Percentiles rank a stretch among this genome's conserved stretches.
These are phyloP conservation scores for Albophoma yamanashiensis DNA, from an alignment of 2,329 filamentous ascomycete species.

Conservation along the genomic window DNA sequence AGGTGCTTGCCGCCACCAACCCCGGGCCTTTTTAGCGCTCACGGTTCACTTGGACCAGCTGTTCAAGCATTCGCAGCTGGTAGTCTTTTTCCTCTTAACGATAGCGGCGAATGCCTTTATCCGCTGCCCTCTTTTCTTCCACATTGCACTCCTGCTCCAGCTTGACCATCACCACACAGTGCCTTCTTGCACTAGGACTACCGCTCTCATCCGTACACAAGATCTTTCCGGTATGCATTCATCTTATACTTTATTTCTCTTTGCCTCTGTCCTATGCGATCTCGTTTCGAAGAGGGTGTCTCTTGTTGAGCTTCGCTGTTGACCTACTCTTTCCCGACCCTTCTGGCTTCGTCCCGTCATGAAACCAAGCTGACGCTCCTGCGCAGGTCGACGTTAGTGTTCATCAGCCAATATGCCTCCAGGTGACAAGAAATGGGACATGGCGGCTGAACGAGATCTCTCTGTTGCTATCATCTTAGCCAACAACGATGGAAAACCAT, in stretches of 20 bases:
- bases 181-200: not conserved
- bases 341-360: no score
- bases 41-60: not conserved
- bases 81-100: not conserved
- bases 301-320: not conserved
- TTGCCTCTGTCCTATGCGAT: not conserved
- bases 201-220: not conserved
- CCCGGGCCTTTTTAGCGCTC: not conserved
- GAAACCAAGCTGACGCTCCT: not conserved
- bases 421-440: constrained; percentile 25
- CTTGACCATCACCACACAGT: not conserved
- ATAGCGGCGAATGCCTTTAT: not conserved
- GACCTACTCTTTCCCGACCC: not conserved
- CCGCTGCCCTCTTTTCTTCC: not conserved
- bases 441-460: constrained; percentile 25
- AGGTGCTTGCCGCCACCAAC: not conserved
- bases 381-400: no score
- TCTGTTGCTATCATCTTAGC: constrained; percentile 23
- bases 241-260: no score
- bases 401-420: constrained; percentile 10
- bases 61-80: not conserved
- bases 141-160: not conserved
- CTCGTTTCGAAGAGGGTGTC: no score
- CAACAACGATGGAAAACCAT: constrained; percentile 13
- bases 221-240: not conserved